Evolutionary conservation across 139 green algal species (phyloP).

Genomic region (Micractinium sp.): DNA sequence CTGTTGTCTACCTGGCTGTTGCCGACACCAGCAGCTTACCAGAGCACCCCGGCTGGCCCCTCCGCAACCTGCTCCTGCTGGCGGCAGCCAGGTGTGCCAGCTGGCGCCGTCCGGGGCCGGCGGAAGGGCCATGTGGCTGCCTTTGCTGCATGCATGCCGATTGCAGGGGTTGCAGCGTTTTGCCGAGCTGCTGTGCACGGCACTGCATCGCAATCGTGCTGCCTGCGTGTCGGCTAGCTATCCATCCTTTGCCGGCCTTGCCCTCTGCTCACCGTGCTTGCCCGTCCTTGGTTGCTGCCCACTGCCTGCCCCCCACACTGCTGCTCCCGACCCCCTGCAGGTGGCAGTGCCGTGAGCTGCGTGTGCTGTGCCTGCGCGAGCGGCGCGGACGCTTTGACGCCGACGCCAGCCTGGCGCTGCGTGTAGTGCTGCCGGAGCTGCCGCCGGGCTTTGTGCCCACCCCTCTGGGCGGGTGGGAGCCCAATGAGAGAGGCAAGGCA

Average conservation of each 20-base stretch:
- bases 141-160: background rate
- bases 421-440: conserved; percentile 61
- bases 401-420: conserved; percentile 47
- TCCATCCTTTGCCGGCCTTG: background rate
- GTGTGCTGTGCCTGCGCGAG: conserved; percentile 79
- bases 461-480: conserved; percentile 80
- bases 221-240: background rate
- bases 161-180: no score
- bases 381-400: conserved; percentile 41
- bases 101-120: background rate
- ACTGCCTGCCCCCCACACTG: background rate
- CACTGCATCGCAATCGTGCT: background rate
- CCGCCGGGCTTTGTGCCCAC: conserved; percentile 14
- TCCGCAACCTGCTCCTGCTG: conserved; percentile 89
- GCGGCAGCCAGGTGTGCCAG: conserved; percentile 47
- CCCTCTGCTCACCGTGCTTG: background rate
- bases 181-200: background rate
- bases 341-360: conserved; percentile 48
- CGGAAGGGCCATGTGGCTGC: background rate
- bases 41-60: conserved; percentile 78
- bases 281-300: background rate
- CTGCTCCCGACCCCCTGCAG: background rate
- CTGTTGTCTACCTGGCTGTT: conserved; percentile 61
- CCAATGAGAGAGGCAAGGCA: conserved; percentile 53
- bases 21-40: conserved; percentile 71